Percentiles rank a stretch among this genome's conserved stretches.
Evolutionary conservation across 2,329 filamentous ascomycete genomes (phyloP).

Genomic region (Gaeumannomyces sp.): DNA sequence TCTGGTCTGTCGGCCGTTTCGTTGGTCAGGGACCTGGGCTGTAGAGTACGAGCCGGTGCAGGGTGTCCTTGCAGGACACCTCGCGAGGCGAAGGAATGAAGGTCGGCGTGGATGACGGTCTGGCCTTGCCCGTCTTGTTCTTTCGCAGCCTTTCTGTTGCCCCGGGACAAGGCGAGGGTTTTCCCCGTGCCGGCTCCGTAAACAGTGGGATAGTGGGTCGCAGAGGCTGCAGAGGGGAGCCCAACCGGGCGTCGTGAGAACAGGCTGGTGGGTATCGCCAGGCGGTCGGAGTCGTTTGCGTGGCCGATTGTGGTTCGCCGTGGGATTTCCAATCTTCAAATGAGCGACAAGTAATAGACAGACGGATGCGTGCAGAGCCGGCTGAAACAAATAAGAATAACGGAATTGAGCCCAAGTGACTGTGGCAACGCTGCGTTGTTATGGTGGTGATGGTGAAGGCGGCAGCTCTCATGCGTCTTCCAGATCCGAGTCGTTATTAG

Average conservation of each 20-base stretch:
- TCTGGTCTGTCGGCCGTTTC: neutral
- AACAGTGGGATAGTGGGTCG: conserved; percentile 1
- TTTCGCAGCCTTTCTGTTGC: neutral
- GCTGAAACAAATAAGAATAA: neutral
- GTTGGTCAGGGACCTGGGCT: neutral
- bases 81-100: neutral
- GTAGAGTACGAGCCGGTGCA: neutral
- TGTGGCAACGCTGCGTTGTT: neutral
- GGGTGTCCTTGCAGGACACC: neutral
- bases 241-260: neutral
- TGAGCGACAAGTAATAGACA: neutral
- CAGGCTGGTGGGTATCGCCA: conserved; percentile 1
- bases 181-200: neutral
- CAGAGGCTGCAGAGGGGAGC: neutral
- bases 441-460: neutral
- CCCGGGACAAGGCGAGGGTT: neutral
- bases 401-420: neutral
- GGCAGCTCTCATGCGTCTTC: neutral
- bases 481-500: neutral
- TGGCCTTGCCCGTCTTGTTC: neutral
- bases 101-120: neutral
- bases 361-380: neutral
- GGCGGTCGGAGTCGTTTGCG: neutral
- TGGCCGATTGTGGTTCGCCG: neutral
- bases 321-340: neutral